Percentiles rank a stretch among this genome's conserved stretches.
Conservation (phyloP, 192 early-diverging fungal genomes). For the Coemansia sp. region DNA sequence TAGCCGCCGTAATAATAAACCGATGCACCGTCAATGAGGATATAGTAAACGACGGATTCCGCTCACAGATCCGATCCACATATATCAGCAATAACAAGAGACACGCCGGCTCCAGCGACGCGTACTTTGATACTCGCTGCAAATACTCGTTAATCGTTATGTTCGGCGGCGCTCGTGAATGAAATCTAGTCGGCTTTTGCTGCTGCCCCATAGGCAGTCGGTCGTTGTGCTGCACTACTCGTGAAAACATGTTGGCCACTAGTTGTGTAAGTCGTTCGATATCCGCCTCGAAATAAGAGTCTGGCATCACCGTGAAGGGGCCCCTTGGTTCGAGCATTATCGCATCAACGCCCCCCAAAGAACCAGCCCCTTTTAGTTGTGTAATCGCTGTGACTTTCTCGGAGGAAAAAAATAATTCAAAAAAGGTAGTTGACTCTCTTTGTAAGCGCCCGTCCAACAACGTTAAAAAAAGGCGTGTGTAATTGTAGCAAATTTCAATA, state of each 20-base stretch:
- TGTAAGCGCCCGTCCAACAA: no score
- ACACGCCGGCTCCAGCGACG: conserved; percentile 84
- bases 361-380: background rate
- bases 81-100: conserved; percentile 89
- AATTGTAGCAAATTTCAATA: background rate
- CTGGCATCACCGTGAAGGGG: conserved; percentile 35
- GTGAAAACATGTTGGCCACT: conserved; percentile 54
- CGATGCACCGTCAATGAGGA: conserved; percentile 92
- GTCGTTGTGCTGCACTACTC: conserved; percentile 68
- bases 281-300: conserved; percentile 44
- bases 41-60: conserved; percentile 79
- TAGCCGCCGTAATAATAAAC: conserved; percentile 89
- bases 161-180: conserved; percentile 86
- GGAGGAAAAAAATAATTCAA: no score
- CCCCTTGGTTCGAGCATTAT: conserved; percentile 9
- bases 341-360: background rate
- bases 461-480: no score
- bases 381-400: background rate
- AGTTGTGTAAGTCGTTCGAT: conserved; percentile 44
- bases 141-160: conserved; percentile 91
- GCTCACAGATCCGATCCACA: conserved; percentile 86
- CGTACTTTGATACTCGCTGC: conserved; percentile 87
- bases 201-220: conserved; percentile 50
- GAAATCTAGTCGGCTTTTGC: conserved; percentile 86
- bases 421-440: no score